A percentile compares a stretch with the other conserved stretches of the same genome.
These are phyloP conservation scores for Pochonia chlamydosporia DNA, from an alignment of 2,329 filamentous ascomycete genomes.

Conservation along the genomic window DNA sequence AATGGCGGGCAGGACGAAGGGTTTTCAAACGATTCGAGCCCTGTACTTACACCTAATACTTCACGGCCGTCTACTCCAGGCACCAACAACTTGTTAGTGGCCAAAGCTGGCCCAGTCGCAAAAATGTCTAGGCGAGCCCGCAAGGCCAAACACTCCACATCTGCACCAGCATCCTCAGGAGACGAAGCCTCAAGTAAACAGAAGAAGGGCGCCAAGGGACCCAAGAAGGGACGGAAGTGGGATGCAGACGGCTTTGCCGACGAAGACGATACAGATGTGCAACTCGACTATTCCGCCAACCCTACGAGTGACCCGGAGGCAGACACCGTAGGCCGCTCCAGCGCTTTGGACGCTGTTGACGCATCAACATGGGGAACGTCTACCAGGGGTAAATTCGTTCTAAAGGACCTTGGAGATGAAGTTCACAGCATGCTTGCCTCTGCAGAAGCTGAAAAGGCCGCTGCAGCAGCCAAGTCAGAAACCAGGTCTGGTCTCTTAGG, in stretches of 20 bases:
- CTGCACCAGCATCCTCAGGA: constrained; percentile 68
- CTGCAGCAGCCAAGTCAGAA: constrained; percentile 39
- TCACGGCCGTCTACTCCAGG: constrained; percentile 76
- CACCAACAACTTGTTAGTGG: constrained; percentile 58
- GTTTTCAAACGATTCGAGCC: constrained; percentile 62
- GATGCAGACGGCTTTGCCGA: constrained; percentile 82
- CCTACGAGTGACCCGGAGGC: constrained; percentile 48
- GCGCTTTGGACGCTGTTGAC: constrained; percentile 67
- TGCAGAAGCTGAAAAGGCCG: constrained; percentile 60
- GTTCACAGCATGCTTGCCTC: constrained; percentile 82
- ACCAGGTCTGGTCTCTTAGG: constrained; percentile 63
- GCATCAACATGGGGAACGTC: constrained; percentile 81
- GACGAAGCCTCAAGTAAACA: constrained; percentile 63
- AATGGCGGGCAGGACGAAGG: constrained; percentile 27
- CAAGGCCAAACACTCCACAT: constrained; percentile 59
- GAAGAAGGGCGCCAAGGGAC: constrained; percentile 51
- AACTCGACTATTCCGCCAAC: constrained; percentile 83
- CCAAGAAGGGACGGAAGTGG: constrained; percentile 93
- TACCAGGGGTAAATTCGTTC: constrained; percentile 83
- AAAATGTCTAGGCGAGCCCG: constrained; percentile 78
- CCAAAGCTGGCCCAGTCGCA: constrained; percentile 66
- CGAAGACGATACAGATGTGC: constrained; percentile 65
- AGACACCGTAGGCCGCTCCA: constrained; percentile 43
- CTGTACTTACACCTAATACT: constrained; percentile 63
- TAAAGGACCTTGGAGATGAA: constrained; percentile 90